Conservation (phyloP, 2,329 filamentous ascomycete genomes). For the Fusarium haematococcum region DNA sequence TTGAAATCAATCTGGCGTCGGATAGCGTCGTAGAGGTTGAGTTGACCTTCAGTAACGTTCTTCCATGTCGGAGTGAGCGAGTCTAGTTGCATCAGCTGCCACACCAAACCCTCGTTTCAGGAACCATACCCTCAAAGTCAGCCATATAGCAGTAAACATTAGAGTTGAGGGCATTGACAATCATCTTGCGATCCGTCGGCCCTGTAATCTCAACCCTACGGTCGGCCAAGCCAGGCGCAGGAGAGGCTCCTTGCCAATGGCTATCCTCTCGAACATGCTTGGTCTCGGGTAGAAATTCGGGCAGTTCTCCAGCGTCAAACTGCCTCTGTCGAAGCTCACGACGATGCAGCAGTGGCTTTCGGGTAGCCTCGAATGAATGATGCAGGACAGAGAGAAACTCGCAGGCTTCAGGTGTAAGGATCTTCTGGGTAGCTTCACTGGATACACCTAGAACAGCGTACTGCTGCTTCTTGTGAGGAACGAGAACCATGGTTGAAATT, state of each 20-base stretch:
- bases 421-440: slow-evolving; percentile 63
- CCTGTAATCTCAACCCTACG: slow-evolving; percentile 97
- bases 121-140: slow-evolving; percentile 87
- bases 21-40: slow-evolving; percentile 97
- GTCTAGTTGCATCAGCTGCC: slow-evolving; percentile 64
- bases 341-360: slow-evolving; percentile 89
- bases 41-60: slow-evolving; percentile 98
- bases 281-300: slow-evolving; percentile 96
- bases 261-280: slow-evolving; percentile 92
- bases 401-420: slow-evolving; percentile 89
- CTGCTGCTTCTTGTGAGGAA: neutral
- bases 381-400: slow-evolving; percentile 95
- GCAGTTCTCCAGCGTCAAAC: slow-evolving; percentile 88
- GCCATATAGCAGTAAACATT: slow-evolving; percentile 99
- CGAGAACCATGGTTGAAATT: neutral
- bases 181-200: slow-evolving; percentile 98
- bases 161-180: slow-evolving; percentile 95
- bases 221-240: slow-evolving; percentile 94
- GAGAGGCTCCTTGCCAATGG: slow-evolving; percentile 93
- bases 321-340: slow-evolving; percentile 89
- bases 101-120: neutral
- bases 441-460: neutral
- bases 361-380: slow-evolving; percentile 89
- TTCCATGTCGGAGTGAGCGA: slow-evolving; percentile 97
- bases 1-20: slow-evolving; percentile 96